A percentile compares a stretch with the other conserved stretches of the same genome.
Evolutionary conservation across 441 rosid species (phyloP).

Genomic region (Arabidopsis hybrid): DNA sequence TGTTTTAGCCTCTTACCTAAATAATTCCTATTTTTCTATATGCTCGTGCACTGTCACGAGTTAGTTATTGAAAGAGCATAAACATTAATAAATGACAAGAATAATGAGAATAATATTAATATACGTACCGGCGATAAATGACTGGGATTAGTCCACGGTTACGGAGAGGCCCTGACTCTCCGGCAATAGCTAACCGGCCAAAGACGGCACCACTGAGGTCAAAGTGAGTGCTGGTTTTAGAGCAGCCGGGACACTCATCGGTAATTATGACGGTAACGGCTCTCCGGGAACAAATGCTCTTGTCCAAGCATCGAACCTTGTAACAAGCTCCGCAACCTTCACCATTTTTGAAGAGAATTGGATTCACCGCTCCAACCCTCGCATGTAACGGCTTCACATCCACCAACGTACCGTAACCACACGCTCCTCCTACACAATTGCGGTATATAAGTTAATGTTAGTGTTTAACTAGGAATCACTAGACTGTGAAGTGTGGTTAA

Average conservation of each 20-base stretch:
- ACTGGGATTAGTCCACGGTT: conserved; percentile 86
- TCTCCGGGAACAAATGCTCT: conserved; percentile 76
- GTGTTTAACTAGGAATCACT: not conserved
- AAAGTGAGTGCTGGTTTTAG: conserved; percentile 76
- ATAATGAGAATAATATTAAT: not conserved
- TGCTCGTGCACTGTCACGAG: conserved; percentile 45
- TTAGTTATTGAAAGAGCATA: conserved; percentile 33
- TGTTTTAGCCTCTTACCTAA: not conserved
- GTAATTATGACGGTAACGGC: conserved; percentile 88
- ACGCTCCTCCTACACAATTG: conserved; percentile 77
- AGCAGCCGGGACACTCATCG: conserved; percentile 93
- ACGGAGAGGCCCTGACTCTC: conserved; percentile 74
- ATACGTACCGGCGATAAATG: conserved; percentile 65
- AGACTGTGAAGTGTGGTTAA: not conserved
- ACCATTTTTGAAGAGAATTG: conserved; percentile 80
- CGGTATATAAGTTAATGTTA: not conserved
- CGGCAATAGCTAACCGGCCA: conserved; percentile 84
- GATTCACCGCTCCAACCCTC: conserved; percentile 91
- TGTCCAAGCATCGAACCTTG: conserved; percentile 82
- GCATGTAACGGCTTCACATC: conserved; percentile 87
- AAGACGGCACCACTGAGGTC: conserved; percentile 97
- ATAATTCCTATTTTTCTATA: conserved; percentile 46
- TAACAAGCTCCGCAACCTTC: conserved; percentile 95
- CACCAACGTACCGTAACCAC: conserved; percentile 90
- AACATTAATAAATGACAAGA: conserved; percentile 14